Percentiles rank a stretch among this genome's conserved stretches.
Conservation (phyloP, 768 basidiomycete species). For the Symmetrospora coprosmae region DNA sequence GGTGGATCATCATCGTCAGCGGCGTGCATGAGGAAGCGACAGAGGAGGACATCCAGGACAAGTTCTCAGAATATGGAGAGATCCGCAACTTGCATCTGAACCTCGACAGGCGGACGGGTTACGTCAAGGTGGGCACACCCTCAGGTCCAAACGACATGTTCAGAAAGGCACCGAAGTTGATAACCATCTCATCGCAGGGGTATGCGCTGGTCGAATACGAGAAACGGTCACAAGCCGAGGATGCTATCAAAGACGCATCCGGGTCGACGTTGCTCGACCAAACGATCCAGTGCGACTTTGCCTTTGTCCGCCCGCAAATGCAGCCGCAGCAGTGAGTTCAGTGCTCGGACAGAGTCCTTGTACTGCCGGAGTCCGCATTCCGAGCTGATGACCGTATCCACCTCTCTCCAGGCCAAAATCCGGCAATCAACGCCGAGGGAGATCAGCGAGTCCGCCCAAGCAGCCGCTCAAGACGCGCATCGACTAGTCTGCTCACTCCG, state of each 20-base stretch:
- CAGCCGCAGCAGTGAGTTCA: conserved; percentile 14
- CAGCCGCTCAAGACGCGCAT: conserved; percentile 12
- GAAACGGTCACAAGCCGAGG: conserved; percentile 82
- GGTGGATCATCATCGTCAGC: conserved; percentile 94
- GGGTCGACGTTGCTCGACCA: conserved; percentile 76
- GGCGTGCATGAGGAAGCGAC: conserved; percentile 96
- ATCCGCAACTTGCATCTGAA: conserved; percentile 97
- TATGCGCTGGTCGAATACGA: conserved; percentile 97
- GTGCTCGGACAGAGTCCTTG: too few relatives aligned
- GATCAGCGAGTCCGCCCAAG: conserved; percentile 16
- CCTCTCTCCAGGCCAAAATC: neutral
- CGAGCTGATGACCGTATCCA: neutral
- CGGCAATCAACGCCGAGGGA: neutral
- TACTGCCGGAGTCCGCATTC: too few relatives aligned
- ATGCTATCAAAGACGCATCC: conserved; percentile 78
- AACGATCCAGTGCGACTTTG: conserved; percentile 73
- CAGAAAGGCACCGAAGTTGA: neutral
- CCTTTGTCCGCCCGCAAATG: conserved; percentile 64
- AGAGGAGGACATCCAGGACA: conserved; percentile 90
- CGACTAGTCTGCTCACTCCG: too few relatives aligned
- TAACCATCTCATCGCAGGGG: conserved; percentile 51
- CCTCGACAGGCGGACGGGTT: conserved; percentile 89
- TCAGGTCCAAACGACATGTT: neutral
- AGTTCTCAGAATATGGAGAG: conserved; percentile 90
- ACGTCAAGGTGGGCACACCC: conserved; percentile 65